Evolutionary conservation across 1,284 basidiomycete genomes (phyloP).

Genomic region (Naganishia cerealis): DNA sequence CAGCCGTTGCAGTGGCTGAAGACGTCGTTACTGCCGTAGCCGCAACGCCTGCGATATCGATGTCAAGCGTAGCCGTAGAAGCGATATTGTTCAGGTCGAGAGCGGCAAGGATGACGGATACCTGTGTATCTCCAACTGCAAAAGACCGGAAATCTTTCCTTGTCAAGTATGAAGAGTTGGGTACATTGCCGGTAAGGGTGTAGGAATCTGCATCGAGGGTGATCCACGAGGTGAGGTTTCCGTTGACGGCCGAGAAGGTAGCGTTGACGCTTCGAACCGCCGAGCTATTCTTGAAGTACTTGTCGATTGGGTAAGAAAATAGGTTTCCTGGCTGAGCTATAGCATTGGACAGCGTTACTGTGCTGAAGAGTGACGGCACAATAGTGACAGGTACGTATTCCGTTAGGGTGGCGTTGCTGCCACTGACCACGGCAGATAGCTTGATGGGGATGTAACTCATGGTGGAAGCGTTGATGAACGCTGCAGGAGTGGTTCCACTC

Average conservation of each 20-base stretch:
- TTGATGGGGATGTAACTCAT: constrained; percentile 49
- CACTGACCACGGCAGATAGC: constrained; percentile 43
- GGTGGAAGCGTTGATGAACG: constrained; percentile 52
- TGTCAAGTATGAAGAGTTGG: constrained; percentile 38
- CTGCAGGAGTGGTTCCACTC: constrained; percentile 53
- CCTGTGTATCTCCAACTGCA: constrained; percentile 36
- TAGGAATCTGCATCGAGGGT: constrained; percentile 48
- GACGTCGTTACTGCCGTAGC: constrained; percentile 36
- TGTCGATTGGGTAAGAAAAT: constrained; percentile 44
- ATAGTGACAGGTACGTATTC: constrained; percentile 52
- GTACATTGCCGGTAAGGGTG: constrained; percentile 47
- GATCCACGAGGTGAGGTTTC: constrained; percentile 51
- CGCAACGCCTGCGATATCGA: constrained; percentile 42
- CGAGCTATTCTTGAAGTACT: constrained; percentile 44
- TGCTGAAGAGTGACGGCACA: constrained; percentile 54
- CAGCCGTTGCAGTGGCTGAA: constrained; percentile 37
- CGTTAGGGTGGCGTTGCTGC: constrained; percentile 40
- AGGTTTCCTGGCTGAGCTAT: constrained; percentile 45
- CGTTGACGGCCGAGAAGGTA: constrained; percentile 43
- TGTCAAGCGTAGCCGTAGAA: constrained; percentile 38
- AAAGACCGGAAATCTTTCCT: constrained; percentile 13
- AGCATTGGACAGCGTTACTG: constrained; percentile 49
- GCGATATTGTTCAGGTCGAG: constrained; percentile 37
- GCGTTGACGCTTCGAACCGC: constrained; percentile 39
- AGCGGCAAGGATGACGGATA: constrained; percentile 44